Conservation (phyloP, 1,284 basidiomycete genomes). For the Meira miltonrushii region DNA sequence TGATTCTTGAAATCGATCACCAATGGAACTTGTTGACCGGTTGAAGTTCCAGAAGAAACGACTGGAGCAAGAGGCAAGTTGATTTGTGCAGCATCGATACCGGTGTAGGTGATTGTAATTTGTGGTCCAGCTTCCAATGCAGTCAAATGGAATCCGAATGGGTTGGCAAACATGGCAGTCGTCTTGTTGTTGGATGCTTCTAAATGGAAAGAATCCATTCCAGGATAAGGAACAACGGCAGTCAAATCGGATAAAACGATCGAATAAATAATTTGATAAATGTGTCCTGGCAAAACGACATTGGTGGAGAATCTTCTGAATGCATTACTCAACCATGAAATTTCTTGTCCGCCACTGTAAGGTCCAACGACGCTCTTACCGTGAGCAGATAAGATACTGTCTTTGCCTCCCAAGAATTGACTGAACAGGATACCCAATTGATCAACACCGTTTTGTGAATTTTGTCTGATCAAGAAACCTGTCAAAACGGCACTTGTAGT, state of each 20-base stretch:
- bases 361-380: conserved; percentile 62
- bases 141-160: conserved; percentile 70
- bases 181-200: conserved; percentile 57
- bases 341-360: conserved; percentile 55
- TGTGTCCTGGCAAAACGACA: conserved; percentile 64
- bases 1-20: conserved; percentile 62
- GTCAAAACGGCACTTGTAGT: conserved; percentile 60
- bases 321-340: conserved; percentile 66
- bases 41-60: conserved; percentile 64
- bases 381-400: conserved; percentile 61
- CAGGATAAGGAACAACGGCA: conserved; percentile 57
- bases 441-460: conserved; percentile 57
- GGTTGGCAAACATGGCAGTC: conserved; percentile 67
- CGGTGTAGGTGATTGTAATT: conserved; percentile 59
- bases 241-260: conserved; percentile 64
- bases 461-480: conserved; percentile 62
- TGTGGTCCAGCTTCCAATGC: conserved; percentile 61
- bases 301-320: conserved; percentile 66
- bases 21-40: conserved; percentile 54
- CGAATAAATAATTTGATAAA: conserved; percentile 65
- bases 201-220: conserved; percentile 26
- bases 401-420: conserved; percentile 63
- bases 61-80: conserved; percentile 56
- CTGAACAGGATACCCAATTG: conserved; percentile 66
- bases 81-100: conserved; percentile 62